Base-by-base conservation (phyloP, 805 yeast genomes). In the Wickerhamomyces ciferrii region DNA sequence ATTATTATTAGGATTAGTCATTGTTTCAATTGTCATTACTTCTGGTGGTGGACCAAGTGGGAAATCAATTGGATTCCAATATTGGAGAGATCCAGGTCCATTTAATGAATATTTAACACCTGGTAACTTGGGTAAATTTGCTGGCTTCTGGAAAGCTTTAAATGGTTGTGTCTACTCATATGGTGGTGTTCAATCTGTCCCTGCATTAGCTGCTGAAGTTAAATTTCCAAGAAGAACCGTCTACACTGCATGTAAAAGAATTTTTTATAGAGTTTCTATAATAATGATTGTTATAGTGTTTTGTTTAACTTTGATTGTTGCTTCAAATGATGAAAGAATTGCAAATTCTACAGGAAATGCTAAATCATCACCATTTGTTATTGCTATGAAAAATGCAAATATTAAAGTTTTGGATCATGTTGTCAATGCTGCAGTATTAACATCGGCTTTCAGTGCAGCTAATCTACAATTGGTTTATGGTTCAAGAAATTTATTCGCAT, bases 311-410 rank as follows among this genome's bases (percentile, higher is more conserved):
- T 46, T 65, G 49, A 56, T 65, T 48, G 59, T 63, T 29, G 50
- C 67, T 11, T 54, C 55, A 38, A 56, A 59, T 36, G 61, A 65
- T 41, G 38, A 50, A 25, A 20, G 4, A 55, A 66, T 43, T 55
- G 60, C 17, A 48, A 61, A 39, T 61, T 60, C 31, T 53, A 58
- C 24, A 61, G 67, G 44, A 61, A 45, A 48, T 34, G 54, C 52
- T 1, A 41, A 40, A 35, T 61, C 65, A 4, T 67, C 70, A 3
- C 70, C 70, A 4, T 68, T 65, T 43, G 71, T 68, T 5, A 54
- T 68, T 46, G 70, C 68, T 10, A 63, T 68, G 46, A 75, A 76
- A 60, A 74, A 72, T 52, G 83, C 82, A 3, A 48, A 56, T 42
- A 65, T 68, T 31, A 54, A 50, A 23, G 70, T 55, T 1, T 53